These are phyloP conservation scores for Cephalotrichum gorgonifer DNA, from an alignment of 2,329 filamentous ascomycete species.

Conservation along the genomic window DNA sequence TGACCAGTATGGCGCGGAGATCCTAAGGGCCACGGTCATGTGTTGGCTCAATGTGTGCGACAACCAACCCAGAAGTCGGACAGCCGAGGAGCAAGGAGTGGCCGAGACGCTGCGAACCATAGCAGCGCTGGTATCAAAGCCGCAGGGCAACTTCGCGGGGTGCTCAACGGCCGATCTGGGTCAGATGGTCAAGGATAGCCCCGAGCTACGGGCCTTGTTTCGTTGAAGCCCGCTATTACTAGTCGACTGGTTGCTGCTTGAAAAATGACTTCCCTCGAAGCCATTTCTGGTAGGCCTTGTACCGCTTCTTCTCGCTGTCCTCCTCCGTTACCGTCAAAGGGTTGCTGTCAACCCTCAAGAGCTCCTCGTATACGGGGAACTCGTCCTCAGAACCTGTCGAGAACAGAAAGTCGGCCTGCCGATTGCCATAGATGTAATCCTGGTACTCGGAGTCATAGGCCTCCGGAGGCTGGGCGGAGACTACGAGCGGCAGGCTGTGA, in stretches of 20 bases:
- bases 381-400: slow-evolving; percentile 32
- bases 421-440: slow-evolving; percentile 66
- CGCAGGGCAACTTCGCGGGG: neutral
- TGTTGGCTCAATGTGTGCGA: slow-evolving; percentile 52
- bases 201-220: neutral
- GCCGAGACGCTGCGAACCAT: slow-evolving; percentile 13
- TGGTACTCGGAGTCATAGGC: slow-evolving; percentile 60
- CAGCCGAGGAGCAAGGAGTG: neutral
- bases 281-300: slow-evolving; percentile 96
- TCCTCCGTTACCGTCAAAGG: slow-evolving; percentile 81
- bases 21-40: slow-evolving; percentile 50
- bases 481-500: slow-evolving; percentile 74
- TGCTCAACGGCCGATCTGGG: neutral
- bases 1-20: slow-evolving; percentile 10
- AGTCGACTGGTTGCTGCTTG: slow-evolving; percentile 67
- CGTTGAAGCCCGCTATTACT: slow-evolving; percentile 4
- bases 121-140: slow-evolving; percentile 1
- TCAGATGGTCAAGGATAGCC: neutral
- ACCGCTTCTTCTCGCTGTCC: slow-evolving; percentile 83
- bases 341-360: slow-evolving; percentile 68
- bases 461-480: slow-evolving; percentile 55
- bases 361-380: slow-evolving; percentile 57
- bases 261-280: slow-evolving; percentile 89
- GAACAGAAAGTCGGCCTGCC: slow-evolving; percentile 48
- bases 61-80: slow-evolving; percentile 9